phyloP scores from a whole-genome alignment of 805 yeast species.

The Ogataea thermomethanolica region DNA sequence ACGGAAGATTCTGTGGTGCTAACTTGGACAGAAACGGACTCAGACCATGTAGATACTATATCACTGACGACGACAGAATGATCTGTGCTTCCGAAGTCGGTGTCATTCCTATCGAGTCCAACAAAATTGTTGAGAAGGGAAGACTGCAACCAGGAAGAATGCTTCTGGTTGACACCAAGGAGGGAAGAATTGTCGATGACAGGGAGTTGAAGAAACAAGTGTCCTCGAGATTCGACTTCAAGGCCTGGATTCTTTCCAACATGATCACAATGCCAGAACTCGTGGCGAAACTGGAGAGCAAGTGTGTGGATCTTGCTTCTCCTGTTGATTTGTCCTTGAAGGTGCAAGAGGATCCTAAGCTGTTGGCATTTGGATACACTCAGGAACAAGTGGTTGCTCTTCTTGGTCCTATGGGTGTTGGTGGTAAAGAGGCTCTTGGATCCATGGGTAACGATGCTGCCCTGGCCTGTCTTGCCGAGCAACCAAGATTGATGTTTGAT shows the following conservation, averaged over 20 bases:
- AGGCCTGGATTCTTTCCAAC: slow-evolving; percentile 87
- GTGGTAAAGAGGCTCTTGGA: slow-evolving; percentile 92
- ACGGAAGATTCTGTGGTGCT: slow-evolving; percentile 98
- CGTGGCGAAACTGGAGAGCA: slow-evolving; percentile 50
- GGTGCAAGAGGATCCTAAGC: slow-evolving; percentile 78
- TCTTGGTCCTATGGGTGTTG: slow-evolving; percentile 88
- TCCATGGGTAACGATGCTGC: slow-evolving; percentile 99
- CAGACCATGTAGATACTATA: slow-evolving; percentile 96
- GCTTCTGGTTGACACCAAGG: slow-evolving; percentile 90
- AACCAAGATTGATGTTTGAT: slow-evolving; percentile 86
- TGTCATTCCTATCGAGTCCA: slow-evolving; percentile 85
- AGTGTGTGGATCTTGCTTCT: slow-evolving; percentile 30
- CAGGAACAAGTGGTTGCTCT: slow-evolving; percentile 83
- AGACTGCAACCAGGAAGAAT: slow-evolving; percentile 94
- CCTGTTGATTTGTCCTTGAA: slow-evolving; percentile 35
- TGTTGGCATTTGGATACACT: slow-evolving; percentile 89
- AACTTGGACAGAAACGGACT: slow-evolving; percentile 95
- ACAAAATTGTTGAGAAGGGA: slow-evolving; percentile 82
- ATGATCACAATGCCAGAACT: slow-evolving; percentile 81
- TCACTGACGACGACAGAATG: slow-evolving; percentile 91
- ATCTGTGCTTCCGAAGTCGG: slow-evolving; percentile 99
- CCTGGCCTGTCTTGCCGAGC: slow-evolving; percentile 88
- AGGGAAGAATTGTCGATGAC: slow-evolving; percentile 91
- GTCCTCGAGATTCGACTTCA: slow-evolving; percentile 82
- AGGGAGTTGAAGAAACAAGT: slow-evolving; percentile 79